Evolutionary conservation across 1,139 yeast species (phyloP).

Genomic region (Debaryomycetaceae sp.): DNA sequence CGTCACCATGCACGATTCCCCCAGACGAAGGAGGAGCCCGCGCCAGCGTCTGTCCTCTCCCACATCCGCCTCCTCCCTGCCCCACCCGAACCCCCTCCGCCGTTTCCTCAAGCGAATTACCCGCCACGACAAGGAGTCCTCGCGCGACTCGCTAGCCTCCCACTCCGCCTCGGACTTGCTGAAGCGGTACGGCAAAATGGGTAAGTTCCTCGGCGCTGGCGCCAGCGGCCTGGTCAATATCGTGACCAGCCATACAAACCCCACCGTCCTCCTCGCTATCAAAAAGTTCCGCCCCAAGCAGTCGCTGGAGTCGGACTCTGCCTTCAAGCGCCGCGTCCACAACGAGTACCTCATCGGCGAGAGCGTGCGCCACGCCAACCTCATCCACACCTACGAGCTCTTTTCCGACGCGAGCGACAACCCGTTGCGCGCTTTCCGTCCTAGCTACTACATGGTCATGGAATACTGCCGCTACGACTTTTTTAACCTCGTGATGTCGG

Average conservation of each 20-base stretch:
- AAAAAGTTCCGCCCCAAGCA: constrained; percentile 53
- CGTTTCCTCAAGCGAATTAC: constrained; percentile 30
- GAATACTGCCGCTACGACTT: constrained; percentile 69
- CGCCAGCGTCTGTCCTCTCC: too few relatives aligned
- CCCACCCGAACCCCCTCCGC: constrained; percentile 21
- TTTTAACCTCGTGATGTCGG: constrained; percentile 69
- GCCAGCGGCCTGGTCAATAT: constrained; percentile 69
- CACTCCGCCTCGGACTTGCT: constrained; percentile 7
- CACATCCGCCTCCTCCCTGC: constrained; percentile 2
- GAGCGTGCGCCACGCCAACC: constrained; percentile 46
- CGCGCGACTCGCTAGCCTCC: constrained; percentile 3
- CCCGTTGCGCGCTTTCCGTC: constrained; percentile 11
- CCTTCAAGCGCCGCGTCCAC: constrained; percentile 52
- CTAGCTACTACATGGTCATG: constrained; percentile 54
- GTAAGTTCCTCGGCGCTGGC: constrained; percentile 57
- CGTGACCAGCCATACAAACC: constrained; percentile 37
- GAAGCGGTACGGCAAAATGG: constrained; percentile 48
- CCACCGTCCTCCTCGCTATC: constrained; percentile 46
- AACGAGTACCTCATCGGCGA: constrained; percentile 61
- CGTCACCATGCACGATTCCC: too few relatives aligned
- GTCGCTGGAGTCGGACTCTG: constrained; percentile 39
- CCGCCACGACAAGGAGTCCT: constrained; percentile 7
- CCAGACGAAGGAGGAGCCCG: constrained; percentile 1
- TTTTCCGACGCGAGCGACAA: constrained; percentile 27
- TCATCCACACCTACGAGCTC: constrained; percentile 56